Evolutionary conservation across 129 eudicot genomes (phyloP), one percentile per base, ranked within the genome.

Genomic region (Flaveria trinervia): DNA sequence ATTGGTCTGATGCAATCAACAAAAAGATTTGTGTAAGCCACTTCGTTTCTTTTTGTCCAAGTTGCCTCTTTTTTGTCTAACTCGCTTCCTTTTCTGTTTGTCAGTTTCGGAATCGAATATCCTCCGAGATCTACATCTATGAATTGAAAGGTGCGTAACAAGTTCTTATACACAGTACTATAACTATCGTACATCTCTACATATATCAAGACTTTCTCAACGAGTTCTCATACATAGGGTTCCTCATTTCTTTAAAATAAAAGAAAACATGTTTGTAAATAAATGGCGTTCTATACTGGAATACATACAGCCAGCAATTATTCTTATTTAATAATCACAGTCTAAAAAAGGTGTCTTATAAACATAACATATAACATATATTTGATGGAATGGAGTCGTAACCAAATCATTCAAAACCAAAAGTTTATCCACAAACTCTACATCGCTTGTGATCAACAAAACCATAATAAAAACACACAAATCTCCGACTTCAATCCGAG

Each of bases 401-500:
- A 25, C 26, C 72, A 75, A 75, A 71, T 33, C 74, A 26, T 80
- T 74, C 43, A 65, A 41, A 80, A 43, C 55, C 68, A 79, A 62
- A 51, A 51, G 55, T 80, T 61, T 64, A 68, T 54, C 73, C 66
- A 80, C 74, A 71, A 72, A 79, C 33, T 74, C 71, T n/a, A 17
- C 71, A 41, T 68, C 43, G 57, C 70, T 73, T 20, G 77, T 22
- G 70, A 39, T 20, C 70, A 49, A 70, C 70, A 78, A 78, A 79
- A 69, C 12, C 76, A 69, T 18, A 44, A 72, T 61, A 61, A 36
- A 48, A 25, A 13, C 67, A 61, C 68, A 28, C 68, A 61, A 61
- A 61, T 25, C 18, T 61, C 67, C 17, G 9, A 61, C 68, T 61
- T 6, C 25, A 52, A 52, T 52, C 13, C 55, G 54, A 12, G 43